phyloP scores from a whole-genome alignment of 495 filamentous ascomycete genomes.

The Podospora anserina region DNA sequence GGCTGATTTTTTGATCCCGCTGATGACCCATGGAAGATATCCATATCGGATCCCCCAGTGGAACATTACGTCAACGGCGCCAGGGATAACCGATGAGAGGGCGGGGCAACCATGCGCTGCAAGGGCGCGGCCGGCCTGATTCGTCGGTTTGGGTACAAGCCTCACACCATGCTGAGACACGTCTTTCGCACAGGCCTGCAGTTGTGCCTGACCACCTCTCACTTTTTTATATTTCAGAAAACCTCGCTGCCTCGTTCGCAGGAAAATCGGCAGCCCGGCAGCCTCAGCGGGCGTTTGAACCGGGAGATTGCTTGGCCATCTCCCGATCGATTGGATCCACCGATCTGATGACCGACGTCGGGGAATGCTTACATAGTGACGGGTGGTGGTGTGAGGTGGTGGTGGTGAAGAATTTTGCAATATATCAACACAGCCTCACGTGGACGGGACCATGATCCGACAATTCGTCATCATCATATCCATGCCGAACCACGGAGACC shows the following conservation, averaged over 20 bases:
- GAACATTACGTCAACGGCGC: conserved; percentile 24
- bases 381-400: background rate
- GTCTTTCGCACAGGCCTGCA: background rate
- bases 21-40: background rate
- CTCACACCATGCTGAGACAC: background rate
- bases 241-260: background rate
- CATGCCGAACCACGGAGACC: background rate
- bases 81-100: conserved; percentile 15
- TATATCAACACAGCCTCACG: background rate
- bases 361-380: too few relatives aligned
- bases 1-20: background rate
- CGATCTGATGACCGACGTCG: background rate
- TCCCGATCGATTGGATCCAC: background rate
- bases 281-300: background rate
- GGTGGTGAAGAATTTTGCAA: background rate
- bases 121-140: background rate
- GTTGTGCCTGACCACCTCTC: background rate
- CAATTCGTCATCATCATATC: background rate
- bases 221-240: background rate
- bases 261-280: background rate
- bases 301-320: background rate
- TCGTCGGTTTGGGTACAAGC: conserved; percentile 7
- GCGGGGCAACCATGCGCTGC: conserved; percentile 5
- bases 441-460: background rate
- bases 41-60: conserved; percentile 13